Evolutionary conservation across 2,329 filamentous ascomycete genomes (phyloP).

Genomic region (Myriosclerotinia duriaeana): DNA sequence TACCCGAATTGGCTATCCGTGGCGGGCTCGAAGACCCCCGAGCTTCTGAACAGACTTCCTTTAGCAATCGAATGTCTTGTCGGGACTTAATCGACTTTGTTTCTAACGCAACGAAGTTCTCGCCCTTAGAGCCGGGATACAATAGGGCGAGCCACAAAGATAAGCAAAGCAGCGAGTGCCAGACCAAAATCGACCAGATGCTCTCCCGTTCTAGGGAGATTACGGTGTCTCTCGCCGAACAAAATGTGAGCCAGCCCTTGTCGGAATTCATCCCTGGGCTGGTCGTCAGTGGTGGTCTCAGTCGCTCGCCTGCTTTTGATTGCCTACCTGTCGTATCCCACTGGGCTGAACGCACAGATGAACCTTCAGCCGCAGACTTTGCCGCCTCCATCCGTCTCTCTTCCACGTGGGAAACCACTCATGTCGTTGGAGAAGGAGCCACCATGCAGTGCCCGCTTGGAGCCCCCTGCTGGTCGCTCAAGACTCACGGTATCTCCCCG

Average conservation of each 20-base stretch:
- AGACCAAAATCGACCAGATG: neutral
- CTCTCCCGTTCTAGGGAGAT: neutral
- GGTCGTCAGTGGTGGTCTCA: neutral
- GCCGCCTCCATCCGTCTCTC: neutral
- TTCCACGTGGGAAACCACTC: neutral
- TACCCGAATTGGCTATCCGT: neutral
- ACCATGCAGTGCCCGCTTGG: conserved; percentile 10
- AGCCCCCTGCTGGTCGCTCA: neutral
- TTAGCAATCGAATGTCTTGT: conserved; percentile 1
- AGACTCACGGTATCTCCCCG: neutral
- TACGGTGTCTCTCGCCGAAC: neutral
- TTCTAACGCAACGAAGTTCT: neutral
- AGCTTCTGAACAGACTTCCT: neutral
- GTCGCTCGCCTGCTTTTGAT: conserved; percentile 15
- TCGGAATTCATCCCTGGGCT: neutral
- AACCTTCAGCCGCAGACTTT: neutral
- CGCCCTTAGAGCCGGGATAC: neutral
- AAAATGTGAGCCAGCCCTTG: neutral
- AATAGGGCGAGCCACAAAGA: neutral
- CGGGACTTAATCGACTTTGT: conserved; percentile 1
- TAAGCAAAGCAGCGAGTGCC: neutral
- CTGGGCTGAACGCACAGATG: conserved; percentile 10
- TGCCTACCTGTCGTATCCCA: conserved; percentile 13
- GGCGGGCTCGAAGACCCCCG: conserved; percentile 13
- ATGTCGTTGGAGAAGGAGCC: conserved; percentile 8